Evolutionary conservation across 805 yeast genomes (phyloP).

Genomic region (Kluyveromyces nonfermentans): DNA sequence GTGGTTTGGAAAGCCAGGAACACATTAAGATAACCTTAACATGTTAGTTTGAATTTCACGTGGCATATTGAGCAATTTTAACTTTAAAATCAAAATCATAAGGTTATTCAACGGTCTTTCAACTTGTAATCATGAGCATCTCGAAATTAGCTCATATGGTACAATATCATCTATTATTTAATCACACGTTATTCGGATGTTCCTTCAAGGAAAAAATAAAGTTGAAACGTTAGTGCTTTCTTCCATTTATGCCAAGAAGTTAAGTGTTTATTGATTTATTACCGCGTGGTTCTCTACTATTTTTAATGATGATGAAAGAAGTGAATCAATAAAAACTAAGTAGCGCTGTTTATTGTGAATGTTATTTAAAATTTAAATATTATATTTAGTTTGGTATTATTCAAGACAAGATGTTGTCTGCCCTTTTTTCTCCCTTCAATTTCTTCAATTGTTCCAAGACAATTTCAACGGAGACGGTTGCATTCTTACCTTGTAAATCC

Average conservation of each 20-base stretch:
- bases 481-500: conserved; percentile 89
- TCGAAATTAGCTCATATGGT: no score
- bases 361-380: no score
- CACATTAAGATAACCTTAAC: background rate
- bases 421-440: conserved; percentile 67
- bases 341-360: background rate
- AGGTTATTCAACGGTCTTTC: no score
- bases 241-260: background rate
- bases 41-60: background rate
- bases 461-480: conserved; percentile 59
- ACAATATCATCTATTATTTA: no score
- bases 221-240: background rate
- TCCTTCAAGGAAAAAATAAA: background rate
- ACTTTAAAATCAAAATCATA: no score
- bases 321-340: background rate
- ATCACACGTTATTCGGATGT: no score
- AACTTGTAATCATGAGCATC: no score
- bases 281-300: no score
- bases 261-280: no score
- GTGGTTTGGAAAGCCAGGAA: background rate
- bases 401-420: conserved; percentile 45
- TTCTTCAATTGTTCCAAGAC: conserved; percentile 60
- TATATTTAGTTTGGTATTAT: background rate
- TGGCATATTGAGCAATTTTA: background rate
- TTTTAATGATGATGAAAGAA: background rate